Evolutionary conservation across 73 alveolate species (phyloP).

Genomic region (Tetrahymena thermophila): DNA sequence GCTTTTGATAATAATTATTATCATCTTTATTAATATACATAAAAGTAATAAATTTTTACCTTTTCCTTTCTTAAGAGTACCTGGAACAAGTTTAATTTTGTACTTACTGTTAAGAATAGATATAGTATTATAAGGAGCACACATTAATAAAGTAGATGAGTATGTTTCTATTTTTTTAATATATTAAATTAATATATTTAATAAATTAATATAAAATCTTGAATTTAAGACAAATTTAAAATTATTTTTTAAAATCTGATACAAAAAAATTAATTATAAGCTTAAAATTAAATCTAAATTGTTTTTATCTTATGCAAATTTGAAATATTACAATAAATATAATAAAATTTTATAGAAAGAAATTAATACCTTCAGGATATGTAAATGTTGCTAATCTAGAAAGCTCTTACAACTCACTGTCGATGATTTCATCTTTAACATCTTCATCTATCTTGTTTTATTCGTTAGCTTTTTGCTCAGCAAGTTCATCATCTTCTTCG

Average conservation of each 20-base stretch:
- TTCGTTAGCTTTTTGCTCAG: neutral
- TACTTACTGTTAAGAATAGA: conserved; percentile 4
- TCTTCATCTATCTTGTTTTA: conserved; percentile 39
- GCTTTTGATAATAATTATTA: neutral
- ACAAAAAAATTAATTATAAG: too few species aligned
- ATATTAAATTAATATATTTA: too few species aligned
- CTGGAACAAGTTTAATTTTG: conserved; percentile 28
- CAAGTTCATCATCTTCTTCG: conserved; percentile 36
- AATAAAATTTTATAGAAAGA: too few species aligned
- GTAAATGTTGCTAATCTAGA: conserved; percentile 16
- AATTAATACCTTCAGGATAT: conserved; percentile 34
- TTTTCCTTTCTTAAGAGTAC: conserved; percentile 42
- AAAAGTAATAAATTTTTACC: neutral
- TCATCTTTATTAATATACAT: neutral
- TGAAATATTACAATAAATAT: too few species aligned
- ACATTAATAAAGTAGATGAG: conserved; percentile 6
- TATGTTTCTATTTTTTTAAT: neutral
- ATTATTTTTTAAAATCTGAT: too few species aligned
- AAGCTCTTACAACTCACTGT: conserved; percentile 17
- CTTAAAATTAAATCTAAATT: too few species aligned
- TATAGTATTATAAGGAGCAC: conserved; percentile 22
- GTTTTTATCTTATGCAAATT: too few species aligned
- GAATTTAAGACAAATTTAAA: too few species aligned
- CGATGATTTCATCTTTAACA: conserved; percentile 3
- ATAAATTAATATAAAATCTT: too few species aligned